Percentiles rank a stretch among this genome's conserved stretches.
phyloP scores from a whole-genome alignment of 352 stramenopile genomes.

The Phytophthora pluvialis region DNA sequence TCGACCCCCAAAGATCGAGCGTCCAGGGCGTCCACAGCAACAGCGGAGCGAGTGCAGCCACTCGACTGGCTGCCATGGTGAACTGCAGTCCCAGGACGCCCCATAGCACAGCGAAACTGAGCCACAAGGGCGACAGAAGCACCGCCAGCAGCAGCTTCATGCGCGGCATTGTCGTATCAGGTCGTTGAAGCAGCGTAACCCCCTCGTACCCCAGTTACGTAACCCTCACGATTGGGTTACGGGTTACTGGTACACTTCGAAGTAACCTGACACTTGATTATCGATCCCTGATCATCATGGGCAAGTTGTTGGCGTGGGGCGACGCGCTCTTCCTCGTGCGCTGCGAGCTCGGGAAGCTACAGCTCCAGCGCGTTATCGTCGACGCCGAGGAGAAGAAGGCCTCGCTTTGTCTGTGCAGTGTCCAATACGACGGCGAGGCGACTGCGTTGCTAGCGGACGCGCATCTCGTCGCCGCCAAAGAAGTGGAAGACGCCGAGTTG shows the following conservation, averaged over 20 bases:
- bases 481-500: slow-evolving; percentile 46
- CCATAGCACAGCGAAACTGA: slow-evolving; percentile 24
- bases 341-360: slow-evolving; percentile 22
- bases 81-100: slow-evolving; percentile 22
- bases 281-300: slow-evolving; percentile 11
- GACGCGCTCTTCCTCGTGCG: slow-evolving; percentile 37
- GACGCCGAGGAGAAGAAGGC: slow-evolving; percentile 31
- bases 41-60: slow-evolving; percentile 11
- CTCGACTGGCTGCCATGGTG: slow-evolving; percentile 15
- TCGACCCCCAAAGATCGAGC: slow-evolving; percentile 18
- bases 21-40: slow-evolving; percentile 32
- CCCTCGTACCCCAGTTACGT: background rate
- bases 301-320: slow-evolving; percentile 36
- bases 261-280: background rate
- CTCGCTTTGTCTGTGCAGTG: slow-evolving; percentile 15
- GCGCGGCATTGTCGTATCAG: slow-evolving; percentile 5
- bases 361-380: slow-evolving; percentile 34
- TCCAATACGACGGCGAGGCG: slow-evolving; percentile 3
- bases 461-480: slow-evolving; percentile 43
- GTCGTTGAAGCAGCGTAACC: slow-evolving; percentile 8
- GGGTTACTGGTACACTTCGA: too few relatives aligned
- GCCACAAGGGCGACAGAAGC: slow-evolving; percentile 23
- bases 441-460: slow-evolving; percentile 33
- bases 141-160: slow-evolving; percentile 17
- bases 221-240: background rate